Evolutionary conservation across 2,329 filamentous ascomycete genomes (phyloP).

Genomic region (Helotiales sp.): DNA sequence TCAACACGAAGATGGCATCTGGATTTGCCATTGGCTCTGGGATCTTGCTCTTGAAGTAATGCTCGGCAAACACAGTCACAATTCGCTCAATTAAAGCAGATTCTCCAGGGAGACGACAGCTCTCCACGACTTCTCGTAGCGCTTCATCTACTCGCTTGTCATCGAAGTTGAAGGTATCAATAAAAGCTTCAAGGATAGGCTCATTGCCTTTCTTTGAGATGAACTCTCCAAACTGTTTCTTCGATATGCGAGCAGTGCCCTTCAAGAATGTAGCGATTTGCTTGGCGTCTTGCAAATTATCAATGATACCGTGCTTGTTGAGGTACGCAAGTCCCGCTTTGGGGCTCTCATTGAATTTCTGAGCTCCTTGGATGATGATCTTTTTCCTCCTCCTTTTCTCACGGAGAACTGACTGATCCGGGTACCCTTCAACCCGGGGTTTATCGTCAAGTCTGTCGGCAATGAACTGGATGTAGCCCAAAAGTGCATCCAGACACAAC

Average conservation of each 20-base stretch:
- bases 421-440: conserved; percentile 67
- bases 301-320: conserved; percentile 83
- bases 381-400: conserved; percentile 81
- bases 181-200: conserved; percentile 79
- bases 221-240: conserved; percentile 89
- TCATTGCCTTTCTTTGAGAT: conserved; percentile 92
- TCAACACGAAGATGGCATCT: conserved; percentile 87
- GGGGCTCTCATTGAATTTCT: conserved; percentile 94
- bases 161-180: conserved; percentile 85
- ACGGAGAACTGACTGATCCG: conserved; percentile 66
- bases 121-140: conserved; percentile 81
- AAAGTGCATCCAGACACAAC: conserved; percentile 86
- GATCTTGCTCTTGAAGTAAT: conserved; percentile 74
- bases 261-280: conserved; percentile 86
- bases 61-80: conserved; percentile 83
- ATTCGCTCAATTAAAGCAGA: conserved; percentile 92
- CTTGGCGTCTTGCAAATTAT: conserved; percentile 72
- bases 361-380: conserved; percentile 83
- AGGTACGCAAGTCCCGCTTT: conserved; percentile 88
- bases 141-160: conserved; percentile 91
- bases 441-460: conserved; percentile 81
- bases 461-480: conserved; percentile 91
- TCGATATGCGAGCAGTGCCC: conserved; percentile 86
- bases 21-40: conserved; percentile 80
- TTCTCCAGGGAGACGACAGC: conserved; percentile 93